A percentile compares a stretch with the other conserved stretches of the same genome.
These are phyloP conservation scores for Clarireedia paspali DNA, from an alignment of 2,329 filamentous ascomycete species.

Conservation along the genomic window DNA sequence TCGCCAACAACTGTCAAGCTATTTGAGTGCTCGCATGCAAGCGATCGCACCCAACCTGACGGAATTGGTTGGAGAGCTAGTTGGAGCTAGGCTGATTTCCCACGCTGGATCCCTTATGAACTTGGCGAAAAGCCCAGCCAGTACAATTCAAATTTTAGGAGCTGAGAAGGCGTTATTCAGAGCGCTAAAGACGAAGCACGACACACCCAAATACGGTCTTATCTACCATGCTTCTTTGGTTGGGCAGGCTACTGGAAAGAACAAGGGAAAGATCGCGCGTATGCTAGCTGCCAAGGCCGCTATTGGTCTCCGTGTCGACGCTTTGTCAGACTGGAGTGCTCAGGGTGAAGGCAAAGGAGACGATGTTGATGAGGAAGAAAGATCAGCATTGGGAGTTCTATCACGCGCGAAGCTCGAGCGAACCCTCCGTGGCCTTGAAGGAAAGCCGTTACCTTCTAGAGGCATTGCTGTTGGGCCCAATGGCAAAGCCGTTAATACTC, in stretches of 20 bases:
- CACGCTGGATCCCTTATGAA: conserved; percentile 92
- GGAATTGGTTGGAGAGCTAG: conserved; percentile 83
- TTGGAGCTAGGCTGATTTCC: conserved; percentile 89
- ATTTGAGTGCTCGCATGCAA: conserved; percentile 88
- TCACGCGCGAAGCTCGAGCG: conserved; percentile 68
- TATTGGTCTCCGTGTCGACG: conserved; percentile 87
- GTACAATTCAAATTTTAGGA: conserved; percentile 95
- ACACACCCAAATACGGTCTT: conserved; percentile 96
- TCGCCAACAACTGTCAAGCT: conserved; percentile 77
- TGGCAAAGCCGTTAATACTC: conserved; percentile 50
- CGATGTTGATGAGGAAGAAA: conserved; percentile 78
- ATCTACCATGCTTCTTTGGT: conserved; percentile 91
- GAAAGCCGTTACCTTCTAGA: conserved; percentile 76
- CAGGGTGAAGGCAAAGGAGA: conserved; percentile 57
- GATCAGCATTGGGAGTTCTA: conserved; percentile 68
- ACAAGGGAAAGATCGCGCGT: conserved; percentile 99
- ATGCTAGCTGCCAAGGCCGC: conserved; percentile 92
- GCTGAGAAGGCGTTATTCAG: conserved; percentile 98
- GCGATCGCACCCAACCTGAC: conserved; percentile 96
- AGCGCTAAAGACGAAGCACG: conserved; percentile 97
- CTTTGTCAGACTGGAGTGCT: conserved; percentile 68
- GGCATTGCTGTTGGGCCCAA: conserved; percentile 69
- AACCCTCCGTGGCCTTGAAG: conserved; percentile 71
- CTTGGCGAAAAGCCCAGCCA: conserved; percentile 89
- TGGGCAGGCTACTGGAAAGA: conserved; percentile 92